Base-by-base conservation (phyloP, 2,329 filamentous ascomycete species). In the Venturia aucupariae region DNA sequence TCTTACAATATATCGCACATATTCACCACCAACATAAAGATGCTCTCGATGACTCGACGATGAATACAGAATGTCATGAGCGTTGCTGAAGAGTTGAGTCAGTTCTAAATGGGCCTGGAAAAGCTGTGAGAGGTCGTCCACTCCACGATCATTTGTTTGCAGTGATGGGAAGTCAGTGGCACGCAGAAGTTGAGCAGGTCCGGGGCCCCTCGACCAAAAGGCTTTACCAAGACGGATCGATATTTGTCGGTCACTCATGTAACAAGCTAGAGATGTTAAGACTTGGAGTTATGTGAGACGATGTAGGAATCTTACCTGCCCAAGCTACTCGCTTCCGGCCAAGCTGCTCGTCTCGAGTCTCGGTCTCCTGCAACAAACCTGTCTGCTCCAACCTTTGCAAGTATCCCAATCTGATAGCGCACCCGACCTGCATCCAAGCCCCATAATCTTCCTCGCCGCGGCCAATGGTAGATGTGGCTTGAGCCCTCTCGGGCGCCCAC, bases 401-500 rank as follows among this genome's bases (percentile, higher is more conserved):
- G 71, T 90, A 90, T 0, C 84, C 87, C 2, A 89, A 82, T 7
- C 88, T 81, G 7, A 90, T 75, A 3, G 88, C 88, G 24, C 87
- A 81, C 1, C 88, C 88, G 6, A 90, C 86, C 69, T 90, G 85
- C 87, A 90, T 90, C 88, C 88, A 90, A 0, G 87, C 86, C 38
- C 88, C 86, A 55, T 88, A 82, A 69, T 90, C 87, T 71, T 90
- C 88, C 72, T 90, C 87, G 10, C 88, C 88, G 64, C 87, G 81
- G 0, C 87, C 88, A 24, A 90, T 85, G 0, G 85, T 84, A 27
- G 46, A 51, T n/a, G 22, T 51, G 15, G 10, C 22, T 22, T 51
- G 46, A 66, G 88, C 87, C 17, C 46, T 24, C 13, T 51, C 8
- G 0, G 86, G 86, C 7, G 86, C 86, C 88, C 88, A 90, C 70